Conservation (phyloP, 257 asterid genomes). For the Solanum pennellii region DNA sequence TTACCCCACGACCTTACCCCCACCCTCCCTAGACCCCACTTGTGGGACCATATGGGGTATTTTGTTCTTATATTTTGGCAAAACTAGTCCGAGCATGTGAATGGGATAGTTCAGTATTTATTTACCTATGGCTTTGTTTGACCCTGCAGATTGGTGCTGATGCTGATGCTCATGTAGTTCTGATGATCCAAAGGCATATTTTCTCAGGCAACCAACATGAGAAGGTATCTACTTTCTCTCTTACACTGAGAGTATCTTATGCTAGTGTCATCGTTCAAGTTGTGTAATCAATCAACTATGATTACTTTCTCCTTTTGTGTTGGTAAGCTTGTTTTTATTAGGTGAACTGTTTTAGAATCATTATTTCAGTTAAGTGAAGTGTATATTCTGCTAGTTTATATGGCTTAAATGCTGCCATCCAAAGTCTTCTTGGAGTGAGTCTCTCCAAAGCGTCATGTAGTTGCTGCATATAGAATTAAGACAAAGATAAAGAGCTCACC, state of each 20-base stretch:
- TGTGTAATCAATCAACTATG: neutral
- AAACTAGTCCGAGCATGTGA: neutral
- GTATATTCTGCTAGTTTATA: neutral
- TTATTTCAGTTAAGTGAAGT: neutral
- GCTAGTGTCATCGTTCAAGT: neutral
- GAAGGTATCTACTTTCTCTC: constrained; percentile 42
- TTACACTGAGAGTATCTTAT: neutral
- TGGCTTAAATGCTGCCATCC: neutral
- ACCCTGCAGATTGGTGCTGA: constrained; percentile 46
- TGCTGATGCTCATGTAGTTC: constrained; percentile 41
- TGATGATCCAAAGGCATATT: constrained; percentile 52
- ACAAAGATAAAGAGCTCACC: neutral
- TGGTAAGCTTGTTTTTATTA: neutral
- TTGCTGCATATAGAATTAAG: neutral
- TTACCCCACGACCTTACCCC: neutral
- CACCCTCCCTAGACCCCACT: neutral
- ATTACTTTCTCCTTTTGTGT: neutral
- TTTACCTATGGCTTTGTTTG: neutral
- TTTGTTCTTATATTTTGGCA: neutral
- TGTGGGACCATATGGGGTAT: neutral
- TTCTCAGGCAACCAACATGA: constrained; percentile 64
- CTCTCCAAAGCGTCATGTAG: neutral
- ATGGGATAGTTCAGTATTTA: neutral
- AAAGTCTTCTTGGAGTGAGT: neutral
- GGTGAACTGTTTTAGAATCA: neutral